Percentiles rank a stretch among this genome's conserved stretches.
Conservation (phyloP, 179 eudicot species). For the Amaranthus tricolor region DNA sequence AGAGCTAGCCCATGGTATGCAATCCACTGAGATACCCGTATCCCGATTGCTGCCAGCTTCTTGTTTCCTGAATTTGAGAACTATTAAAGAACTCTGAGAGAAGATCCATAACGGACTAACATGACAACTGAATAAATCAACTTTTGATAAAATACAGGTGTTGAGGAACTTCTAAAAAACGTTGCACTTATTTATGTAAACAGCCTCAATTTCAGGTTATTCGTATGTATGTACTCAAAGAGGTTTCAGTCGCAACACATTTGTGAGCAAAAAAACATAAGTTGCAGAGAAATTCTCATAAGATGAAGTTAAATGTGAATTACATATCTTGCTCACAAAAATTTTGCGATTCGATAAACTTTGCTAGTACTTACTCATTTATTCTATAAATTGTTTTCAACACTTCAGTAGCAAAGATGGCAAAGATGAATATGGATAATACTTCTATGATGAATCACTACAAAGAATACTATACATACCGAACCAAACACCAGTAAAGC, state of each 20-base stretch:
- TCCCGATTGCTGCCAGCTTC: constrained; percentile 84
- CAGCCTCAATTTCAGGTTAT: not conserved
- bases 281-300: not conserved
- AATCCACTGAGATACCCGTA: constrained; percentile 73
- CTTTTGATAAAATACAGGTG: not conserved
- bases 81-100: constrained; percentile 7
- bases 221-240: not conserved
- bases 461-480: constrained; percentile 48
- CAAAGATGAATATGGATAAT: not conserved
- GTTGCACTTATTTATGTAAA: not conserved
- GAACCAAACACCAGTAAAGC: constrained; percentile 95
- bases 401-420: not conserved
- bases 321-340: not conserved
- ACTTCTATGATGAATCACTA: not conserved
- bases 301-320: not conserved
- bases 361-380: not conserved
- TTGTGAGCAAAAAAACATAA: not conserved
- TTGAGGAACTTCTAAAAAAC: not conserved
- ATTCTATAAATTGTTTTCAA: not conserved
- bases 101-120: not conserved
- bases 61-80: constrained; percentile 51
- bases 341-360: not conserved
- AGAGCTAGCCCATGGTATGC: constrained; percentile 88
- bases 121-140: not conserved
- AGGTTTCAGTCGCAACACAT: not conserved